Evolutionary conservation across 257 asterid genomes (phyloP).

Genomic region (Petunia axillaris): DNA sequence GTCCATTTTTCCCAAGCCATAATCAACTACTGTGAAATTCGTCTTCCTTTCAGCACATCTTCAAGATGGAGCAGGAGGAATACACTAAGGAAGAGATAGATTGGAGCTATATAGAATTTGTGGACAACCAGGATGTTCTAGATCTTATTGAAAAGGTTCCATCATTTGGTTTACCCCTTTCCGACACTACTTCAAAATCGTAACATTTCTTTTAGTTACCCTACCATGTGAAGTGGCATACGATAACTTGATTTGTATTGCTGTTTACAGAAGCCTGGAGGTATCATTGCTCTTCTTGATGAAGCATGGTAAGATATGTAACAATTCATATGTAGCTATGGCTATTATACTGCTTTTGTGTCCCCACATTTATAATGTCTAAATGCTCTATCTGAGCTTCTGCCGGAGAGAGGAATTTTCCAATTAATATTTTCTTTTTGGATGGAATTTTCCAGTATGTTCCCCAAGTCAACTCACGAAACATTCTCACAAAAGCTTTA

Average conservation of each 20-base stretch:
- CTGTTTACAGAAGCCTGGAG: conserved; percentile 94
- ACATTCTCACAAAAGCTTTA: conserved; percentile 92
- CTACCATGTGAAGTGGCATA: neutral
- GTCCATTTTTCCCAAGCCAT: conserved; percentile 21
- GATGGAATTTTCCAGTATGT: conserved; percentile 72
- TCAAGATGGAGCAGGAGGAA: conserved; percentile 99
- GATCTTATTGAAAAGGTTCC: conserved; percentile 97
- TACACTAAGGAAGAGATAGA: conserved; percentile 90
- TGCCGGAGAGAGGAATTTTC: neutral
- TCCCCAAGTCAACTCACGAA: conserved; percentile 97
- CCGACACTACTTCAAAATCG: neutral
- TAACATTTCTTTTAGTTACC: neutral
- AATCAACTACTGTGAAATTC: conserved; percentile 34
- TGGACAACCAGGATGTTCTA: conserved; percentile 95
- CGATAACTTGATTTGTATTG: conserved; percentile 16
- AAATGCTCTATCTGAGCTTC: conserved; percentile 14
- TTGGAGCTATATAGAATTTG: conserved; percentile 98
- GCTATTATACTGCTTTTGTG: neutral
- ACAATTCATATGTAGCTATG: conserved; percentile 12
- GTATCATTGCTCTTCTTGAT: conserved; percentile 93
- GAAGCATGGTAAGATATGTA: conserved; percentile 76
- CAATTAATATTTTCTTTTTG: conserved; percentile 29
- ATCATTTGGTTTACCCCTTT: conserved; percentile 18
- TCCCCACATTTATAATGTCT: neutral
- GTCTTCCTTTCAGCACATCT: conserved; percentile 75